Evolutionary conservation across 2,329 filamentous ascomycete species (phyloP).

Genomic region (Colletotrichum kahawae): DNA sequence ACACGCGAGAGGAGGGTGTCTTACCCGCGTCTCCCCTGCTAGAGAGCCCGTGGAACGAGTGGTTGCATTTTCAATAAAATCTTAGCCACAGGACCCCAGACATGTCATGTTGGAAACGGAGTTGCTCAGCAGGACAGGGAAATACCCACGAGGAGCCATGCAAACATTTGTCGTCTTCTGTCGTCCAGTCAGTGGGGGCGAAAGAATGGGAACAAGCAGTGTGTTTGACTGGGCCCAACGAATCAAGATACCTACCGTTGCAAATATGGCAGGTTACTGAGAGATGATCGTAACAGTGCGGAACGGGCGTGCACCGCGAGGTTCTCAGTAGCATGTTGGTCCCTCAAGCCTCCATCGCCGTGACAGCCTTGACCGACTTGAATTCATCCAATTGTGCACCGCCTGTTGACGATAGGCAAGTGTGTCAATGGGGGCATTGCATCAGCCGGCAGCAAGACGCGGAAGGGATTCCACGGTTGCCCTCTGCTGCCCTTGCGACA

Average conservation of each 20-base stretch:
- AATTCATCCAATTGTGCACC: not conserved
- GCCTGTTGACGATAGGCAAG: not conserved
- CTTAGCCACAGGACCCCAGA: not conserved
- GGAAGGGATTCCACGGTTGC: not conserved
- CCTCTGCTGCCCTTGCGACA: not conserved
- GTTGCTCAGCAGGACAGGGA: not conserved
- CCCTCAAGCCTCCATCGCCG: too few species aligned
- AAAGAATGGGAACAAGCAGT: not conserved
- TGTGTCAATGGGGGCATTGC: not conserved
- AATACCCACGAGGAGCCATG: not conserved
- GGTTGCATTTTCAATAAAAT: conserved; percentile 8
- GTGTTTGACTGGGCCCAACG: not conserved
- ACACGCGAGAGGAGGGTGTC: conserved; percentile 11
- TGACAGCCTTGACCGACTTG: not conserved
- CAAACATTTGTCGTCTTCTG: not conserved
- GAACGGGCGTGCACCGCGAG: not conserved
- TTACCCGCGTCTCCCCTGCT: conserved; percentile 17
- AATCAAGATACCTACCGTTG: not conserved
- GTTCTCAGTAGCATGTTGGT: too few species aligned
- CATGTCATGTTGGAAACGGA: conserved; percentile 10
- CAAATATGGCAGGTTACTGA: not conserved
- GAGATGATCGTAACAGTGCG: not conserved
- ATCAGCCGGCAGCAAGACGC: not conserved
- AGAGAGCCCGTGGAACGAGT: not conserved
- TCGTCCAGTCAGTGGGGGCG: conserved; percentile 8